A percentile compares a stretch with the other conserved stretches of the same genome.
phyloP scores from a whole-genome alignment of 2,329 filamentous ascomycete species.

The Thyridium curvatum region DNA sequence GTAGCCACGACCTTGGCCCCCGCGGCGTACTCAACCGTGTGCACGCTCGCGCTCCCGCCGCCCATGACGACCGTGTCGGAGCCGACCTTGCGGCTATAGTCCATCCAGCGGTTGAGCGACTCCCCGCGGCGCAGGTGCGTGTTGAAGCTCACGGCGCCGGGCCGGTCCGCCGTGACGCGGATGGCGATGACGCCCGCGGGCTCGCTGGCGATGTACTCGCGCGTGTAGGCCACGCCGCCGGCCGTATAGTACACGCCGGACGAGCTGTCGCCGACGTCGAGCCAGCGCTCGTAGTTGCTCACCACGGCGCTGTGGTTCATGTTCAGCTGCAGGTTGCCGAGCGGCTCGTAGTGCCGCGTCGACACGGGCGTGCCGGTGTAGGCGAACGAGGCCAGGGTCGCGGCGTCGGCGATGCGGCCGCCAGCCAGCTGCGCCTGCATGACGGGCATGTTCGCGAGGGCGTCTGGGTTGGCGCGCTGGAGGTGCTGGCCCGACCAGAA shows the following conservation, averaged over 20 bases:
- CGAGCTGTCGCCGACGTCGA: constrained; percentile 23
- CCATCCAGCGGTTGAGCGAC: constrained; percentile 2
- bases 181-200: constrained; percentile 27
- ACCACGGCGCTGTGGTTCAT: no score
- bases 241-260: constrained; percentile 24
- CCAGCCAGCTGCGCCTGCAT: no score
- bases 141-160: constrained; percentile 2
- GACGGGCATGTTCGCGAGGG: no score
- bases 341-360: no score
- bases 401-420: no score
- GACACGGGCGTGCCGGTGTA: no score
- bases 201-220: constrained; percentile 26
- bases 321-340: no score
- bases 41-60: background rate
- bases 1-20: background rate
- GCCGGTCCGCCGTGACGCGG: constrained; percentile 5
- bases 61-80: background rate
- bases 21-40: constrained; percentile 1
- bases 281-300: constrained; percentile 21
- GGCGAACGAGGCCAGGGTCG: no score
- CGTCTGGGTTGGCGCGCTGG: no score
- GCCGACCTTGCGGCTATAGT: background rate
- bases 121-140: background rate
- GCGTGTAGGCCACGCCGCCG: constrained; percentile 15
- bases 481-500: no score